Percentiles rank a stretch among this genome's conserved stretches.
These are phyloP conservation scores for Trypanosoma lewisi DNA, from an alignment of 208 protist genomes.

Conservation along the genomic window DNA sequence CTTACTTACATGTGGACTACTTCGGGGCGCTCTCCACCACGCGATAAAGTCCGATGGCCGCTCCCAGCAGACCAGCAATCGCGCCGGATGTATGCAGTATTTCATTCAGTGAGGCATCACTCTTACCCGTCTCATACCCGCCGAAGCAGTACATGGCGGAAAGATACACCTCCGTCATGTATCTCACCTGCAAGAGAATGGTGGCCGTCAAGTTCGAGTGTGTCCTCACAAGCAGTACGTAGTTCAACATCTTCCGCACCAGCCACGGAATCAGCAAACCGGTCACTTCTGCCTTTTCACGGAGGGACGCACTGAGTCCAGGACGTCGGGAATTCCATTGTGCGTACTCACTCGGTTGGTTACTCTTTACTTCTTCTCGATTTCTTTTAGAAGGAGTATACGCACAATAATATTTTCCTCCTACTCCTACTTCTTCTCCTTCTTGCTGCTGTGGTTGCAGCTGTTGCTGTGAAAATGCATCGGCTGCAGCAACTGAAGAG, in stretches of 20 bases:
- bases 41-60: slow-evolving; percentile 61
- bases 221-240: slow-evolving; percentile 70
- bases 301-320: not conserved
- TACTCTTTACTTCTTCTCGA: slow-evolving; percentile 40
- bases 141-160: slow-evolving; percentile 83
- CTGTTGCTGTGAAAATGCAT: not conserved
- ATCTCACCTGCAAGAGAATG: slow-evolving; percentile 75
- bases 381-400: too few species aligned
- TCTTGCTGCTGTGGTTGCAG: too few species aligned
- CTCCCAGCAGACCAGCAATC: slow-evolving; percentile 65
- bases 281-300: slow-evolving; percentile 23
- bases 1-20: not conserved
- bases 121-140: slow-evolving; percentile 48
- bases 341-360: not conserved
- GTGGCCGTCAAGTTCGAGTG: slow-evolving; percentile 75
- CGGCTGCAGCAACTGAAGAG: slow-evolving; percentile 17
- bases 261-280: slow-evolving; percentile 72
- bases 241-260: slow-evolving; percentile 77
- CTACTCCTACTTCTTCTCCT: slow-evolving; percentile 24
- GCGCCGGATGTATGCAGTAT: slow-evolving; percentile 61
- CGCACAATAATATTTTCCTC: too few species aligned
- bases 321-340: not conserved
- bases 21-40: slow-evolving; percentile 67
- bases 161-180: slow-evolving; percentile 73
- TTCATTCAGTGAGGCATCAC: slow-evolving; percentile 51